phyloP scores from a whole-genome alignment of 305 asterid genomes.

The Fraxinus velutina region DNA sequence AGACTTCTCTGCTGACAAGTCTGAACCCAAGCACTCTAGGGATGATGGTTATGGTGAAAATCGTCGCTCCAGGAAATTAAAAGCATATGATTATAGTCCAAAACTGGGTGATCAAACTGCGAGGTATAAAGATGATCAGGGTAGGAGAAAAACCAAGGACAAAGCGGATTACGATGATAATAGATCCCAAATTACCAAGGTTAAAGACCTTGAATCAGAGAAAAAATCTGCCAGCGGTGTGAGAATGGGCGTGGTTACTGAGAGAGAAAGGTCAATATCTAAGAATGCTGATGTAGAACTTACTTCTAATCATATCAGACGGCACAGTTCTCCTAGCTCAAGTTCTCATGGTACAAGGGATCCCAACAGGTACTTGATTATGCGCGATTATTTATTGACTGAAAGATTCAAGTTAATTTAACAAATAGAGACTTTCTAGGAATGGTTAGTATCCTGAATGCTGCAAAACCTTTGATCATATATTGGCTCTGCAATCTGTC shows the following conservation, averaged over 20 bases:
- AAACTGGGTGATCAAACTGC: constrained; percentile 54
- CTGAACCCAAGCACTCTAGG: constrained; percentile 56
- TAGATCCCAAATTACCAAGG: constrained; percentile 62
- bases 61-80: constrained; percentile 55
- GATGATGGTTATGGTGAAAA: constrained; percentile 61
- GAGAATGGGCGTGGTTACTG: constrained; percentile 46
- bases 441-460: not conserved
- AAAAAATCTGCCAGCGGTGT: constrained; percentile 50
- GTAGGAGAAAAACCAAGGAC: constrained; percentile 61
- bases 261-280: constrained; percentile 65
- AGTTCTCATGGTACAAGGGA: constrained; percentile 68
- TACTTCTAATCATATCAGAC: constrained; percentile 54
- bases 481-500: not conserved
- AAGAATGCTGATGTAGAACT: constrained; percentile 62
- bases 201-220: constrained; percentile 59
- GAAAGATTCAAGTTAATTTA: not conserved
- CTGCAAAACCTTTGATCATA: not conserved
- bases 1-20: constrained; percentile 63
- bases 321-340: constrained; percentile 70
- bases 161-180: constrained; percentile 59
- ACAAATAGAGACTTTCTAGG: not conserved
- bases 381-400: constrained; percentile 1
- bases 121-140: constrained; percentile 68
- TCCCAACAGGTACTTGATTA: constrained; percentile 57
- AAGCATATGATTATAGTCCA: constrained; percentile 61